Evolutionary conservation across 805 yeast genomes (phyloP), one percentile per base, ranked within the genome.

Genomic region (Metschnikowia hibisci): DNA sequence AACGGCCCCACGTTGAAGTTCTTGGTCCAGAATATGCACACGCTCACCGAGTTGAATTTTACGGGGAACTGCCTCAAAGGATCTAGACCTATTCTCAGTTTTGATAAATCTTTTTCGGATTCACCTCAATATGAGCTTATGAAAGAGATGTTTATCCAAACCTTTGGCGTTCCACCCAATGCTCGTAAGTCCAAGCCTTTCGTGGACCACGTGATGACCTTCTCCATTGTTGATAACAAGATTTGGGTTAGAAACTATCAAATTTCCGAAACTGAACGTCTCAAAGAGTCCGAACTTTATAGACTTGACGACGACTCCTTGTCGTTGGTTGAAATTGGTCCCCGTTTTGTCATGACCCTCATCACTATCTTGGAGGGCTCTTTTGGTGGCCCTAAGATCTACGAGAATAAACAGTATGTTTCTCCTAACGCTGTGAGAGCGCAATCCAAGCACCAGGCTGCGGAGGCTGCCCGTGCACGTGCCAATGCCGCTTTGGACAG

Each of bases 1-100:
- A 91, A 93, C 63, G 99, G 99, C 1, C 99, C 99, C 46, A 91
- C 97, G 18, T 71, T 87, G 57, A 93, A 93, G 67, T 91, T 93
- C 65, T 93, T 84, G 62, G 77, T 93, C 46, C 96, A 91, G 68
- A 93, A 93, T 67, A 74, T 93, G 68, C 98, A 93, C 66, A 93
- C 98, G 27, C 80, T 89, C 74, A 96, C 90, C 60, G 99, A 93
- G 67, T 74, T 93, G 51, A 90, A 93, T 63, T 93, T 93, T 70
- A 89, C 96, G 10, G 99, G 99, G 40, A 93, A 93, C 69, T 88
- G 96, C 61, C 72, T 93, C 51, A 87, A 84, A 64, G 99, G 99
- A 5, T 88, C 97, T 12, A 80, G 99, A 63, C 99, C 99, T 5
- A 66, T 93, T 31, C 74, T 93, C 51, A 86, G 96, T 39, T 93